Base-by-base conservation (phyloP, 345 rosid genomes). In the Eucalyptus pauciflora region DNA sequence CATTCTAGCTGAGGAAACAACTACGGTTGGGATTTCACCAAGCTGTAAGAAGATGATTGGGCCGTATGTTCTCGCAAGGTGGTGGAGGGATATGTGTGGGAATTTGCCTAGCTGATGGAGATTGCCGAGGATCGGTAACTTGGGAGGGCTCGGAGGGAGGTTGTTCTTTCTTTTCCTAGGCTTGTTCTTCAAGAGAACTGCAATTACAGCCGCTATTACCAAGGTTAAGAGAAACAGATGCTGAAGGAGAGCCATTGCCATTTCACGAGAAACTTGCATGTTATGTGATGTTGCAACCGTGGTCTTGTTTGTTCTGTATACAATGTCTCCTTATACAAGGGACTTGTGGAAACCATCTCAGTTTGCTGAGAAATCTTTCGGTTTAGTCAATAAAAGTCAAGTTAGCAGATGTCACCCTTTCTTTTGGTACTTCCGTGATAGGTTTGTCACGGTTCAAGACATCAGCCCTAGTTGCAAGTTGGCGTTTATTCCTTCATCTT, bases 81-180 rank as follows among this genome's bases (percentile, higher is more conserved):
- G 79, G 45, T 46, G 87, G 86, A 95, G 92, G 52, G 93, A 92
- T 31, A 85, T 85, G 89, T 93, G 95, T 25, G 93, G 93, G 46
- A 49, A 33, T 85, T 86, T 88, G 8, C 90, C 88, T 7, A 93
- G 93, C 89, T 91, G 95, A 90, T 92, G 94, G 76, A 94, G 93
- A 90, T 94, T 94, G 31, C 96, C 95, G 6, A 94, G 71, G 87
- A 93, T 37, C 10, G 95, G 95, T 12, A 95, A 90, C 90, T 91
- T 89, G 3, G 86, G 76, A 37, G 95, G 96, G 76, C 95, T 87
- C 43, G 95, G 94, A 4, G 94, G 94, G 45, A 92, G 95, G 86
- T 91, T 93, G 45, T 86, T 90, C 81, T 91, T 88, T 52, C 86
- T 86, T 85, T 85, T 91, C 56, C 83, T 87, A 4, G 85, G 50